These are phyloP conservation scores for Eucalyptus cladocalyx DNA, from an alignment of 345 rosid genomes.

Conservation along the genomic window DNA sequence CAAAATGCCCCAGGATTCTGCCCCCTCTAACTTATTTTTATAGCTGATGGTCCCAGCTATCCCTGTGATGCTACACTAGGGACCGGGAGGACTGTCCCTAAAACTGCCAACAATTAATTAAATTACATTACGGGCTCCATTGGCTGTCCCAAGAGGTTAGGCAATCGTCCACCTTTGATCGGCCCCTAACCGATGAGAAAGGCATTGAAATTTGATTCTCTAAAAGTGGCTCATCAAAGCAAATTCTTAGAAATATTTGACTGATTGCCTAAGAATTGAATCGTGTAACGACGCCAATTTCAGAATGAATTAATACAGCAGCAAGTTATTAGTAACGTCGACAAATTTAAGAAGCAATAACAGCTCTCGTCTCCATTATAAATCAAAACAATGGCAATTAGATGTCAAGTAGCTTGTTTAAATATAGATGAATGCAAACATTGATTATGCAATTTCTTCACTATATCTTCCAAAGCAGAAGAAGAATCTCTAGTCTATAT, in stretches of 20 bases:
- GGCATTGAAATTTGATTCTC: neutral
- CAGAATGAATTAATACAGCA: neutral
- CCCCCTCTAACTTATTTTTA: neutral
- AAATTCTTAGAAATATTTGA: neutral
- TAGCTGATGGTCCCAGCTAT: neutral
- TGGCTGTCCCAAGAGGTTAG: too few relatives aligned
- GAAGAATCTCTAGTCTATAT: neutral
- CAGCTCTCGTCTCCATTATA: neutral
- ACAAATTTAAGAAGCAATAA: neutral
- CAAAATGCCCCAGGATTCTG: neutral
- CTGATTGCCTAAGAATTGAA: neutral
- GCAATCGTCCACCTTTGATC: too few relatives aligned
- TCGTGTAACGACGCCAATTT: neutral
- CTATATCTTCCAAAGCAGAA: neutral
- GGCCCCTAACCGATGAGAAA: too few relatives aligned
- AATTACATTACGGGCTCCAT: neutral
- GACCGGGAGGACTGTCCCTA: neutral
- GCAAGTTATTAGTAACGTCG: neutral
- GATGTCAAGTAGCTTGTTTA: neutral
- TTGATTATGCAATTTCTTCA: neutral
- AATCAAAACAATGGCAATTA: neutral
- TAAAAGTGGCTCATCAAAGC: neutral
- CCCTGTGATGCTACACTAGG: neutral
- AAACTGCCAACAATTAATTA: neutral
- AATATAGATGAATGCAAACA: neutral